Conservation (phyloP, 768 basidiomycete genomes). For the Tylopilus intermedius region DNA sequence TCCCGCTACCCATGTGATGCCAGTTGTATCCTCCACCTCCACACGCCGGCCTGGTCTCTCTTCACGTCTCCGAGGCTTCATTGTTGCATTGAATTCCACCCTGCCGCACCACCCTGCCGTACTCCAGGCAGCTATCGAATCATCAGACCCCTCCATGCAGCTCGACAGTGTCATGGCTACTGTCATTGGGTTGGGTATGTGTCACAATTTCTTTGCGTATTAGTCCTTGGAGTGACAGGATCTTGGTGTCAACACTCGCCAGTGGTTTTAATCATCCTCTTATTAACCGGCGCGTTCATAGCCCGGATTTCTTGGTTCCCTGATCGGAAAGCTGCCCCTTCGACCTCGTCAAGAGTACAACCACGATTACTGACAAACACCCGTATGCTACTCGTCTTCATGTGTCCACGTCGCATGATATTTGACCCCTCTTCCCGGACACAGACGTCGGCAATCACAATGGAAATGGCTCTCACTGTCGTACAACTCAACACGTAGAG, state of each 20-base stretch:
- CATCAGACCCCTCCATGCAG: conserved; percentile 4
- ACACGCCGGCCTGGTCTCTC: not conserved
- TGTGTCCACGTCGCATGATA: not conserved
- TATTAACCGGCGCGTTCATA: not conserved
- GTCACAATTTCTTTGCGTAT: not conserved
- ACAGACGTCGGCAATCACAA: not conserved
- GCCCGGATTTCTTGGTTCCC: not conserved
- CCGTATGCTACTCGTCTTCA: not conserved
- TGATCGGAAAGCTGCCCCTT: not conserved
- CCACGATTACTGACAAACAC: not conserved
- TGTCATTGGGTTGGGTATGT: conserved; percentile 15
- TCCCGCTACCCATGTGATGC: not conserved
- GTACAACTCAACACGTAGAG: conserved; percentile 3
- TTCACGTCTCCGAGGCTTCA: not conserved
- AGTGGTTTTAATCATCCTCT: conserved; percentile 15
- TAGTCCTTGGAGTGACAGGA: not conserved
- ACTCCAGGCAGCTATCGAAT: not conserved
- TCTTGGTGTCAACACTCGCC: not conserved
- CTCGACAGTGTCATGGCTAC: conserved; percentile 8
- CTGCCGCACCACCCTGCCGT: not conserved
- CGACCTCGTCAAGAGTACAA: not conserved
- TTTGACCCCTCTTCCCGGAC: not conserved
- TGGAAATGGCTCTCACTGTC: not conserved
- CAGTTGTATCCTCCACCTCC: not conserved
- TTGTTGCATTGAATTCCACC: not conserved